These are phyloP conservation scores for Phytopythium ostracodes DNA, from an alignment of 352 stramenopile species.

Conservation along the genomic window DNA sequence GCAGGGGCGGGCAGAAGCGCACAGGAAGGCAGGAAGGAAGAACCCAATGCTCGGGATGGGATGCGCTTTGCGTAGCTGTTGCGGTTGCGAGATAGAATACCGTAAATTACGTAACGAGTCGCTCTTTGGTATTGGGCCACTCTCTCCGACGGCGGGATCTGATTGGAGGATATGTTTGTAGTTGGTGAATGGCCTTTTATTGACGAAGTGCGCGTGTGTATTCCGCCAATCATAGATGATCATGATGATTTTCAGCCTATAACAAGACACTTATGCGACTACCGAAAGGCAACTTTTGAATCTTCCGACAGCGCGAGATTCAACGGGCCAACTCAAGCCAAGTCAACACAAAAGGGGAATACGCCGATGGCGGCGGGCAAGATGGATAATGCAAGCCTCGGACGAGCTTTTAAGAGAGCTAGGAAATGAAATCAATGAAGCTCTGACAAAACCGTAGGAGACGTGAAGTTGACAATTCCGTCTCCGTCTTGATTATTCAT, in stretches of 20 bases:
- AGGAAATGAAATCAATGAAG: too few species aligned
- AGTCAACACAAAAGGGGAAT: background rate
- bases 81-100: too few species aligned
- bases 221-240: background rate
- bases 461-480: too few species aligned
- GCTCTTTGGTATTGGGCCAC: background rate
- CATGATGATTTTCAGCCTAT: background rate
- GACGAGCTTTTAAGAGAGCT: too few species aligned
- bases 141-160: background rate
- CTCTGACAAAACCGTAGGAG: too few species aligned
- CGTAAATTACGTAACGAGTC: background rate
- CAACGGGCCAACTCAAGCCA: background rate
- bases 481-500: too few species aligned
- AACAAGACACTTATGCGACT: background rate
- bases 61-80: background rate
- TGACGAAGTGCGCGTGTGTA: background rate
- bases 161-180: constrained; percentile 4
- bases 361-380: background rate
- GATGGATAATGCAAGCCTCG: too few species aligned
- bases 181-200: constrained; percentile 3
- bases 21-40: background rate
- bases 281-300: constrained; percentile 6
- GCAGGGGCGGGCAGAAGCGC: background rate
- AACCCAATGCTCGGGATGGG: background rate
- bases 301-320: constrained; percentile 3